These are phyloP conservation scores for Trametes punicea DNA, from an alignment of 768 basidiomycete genomes.

Conservation along the genomic window DNA sequence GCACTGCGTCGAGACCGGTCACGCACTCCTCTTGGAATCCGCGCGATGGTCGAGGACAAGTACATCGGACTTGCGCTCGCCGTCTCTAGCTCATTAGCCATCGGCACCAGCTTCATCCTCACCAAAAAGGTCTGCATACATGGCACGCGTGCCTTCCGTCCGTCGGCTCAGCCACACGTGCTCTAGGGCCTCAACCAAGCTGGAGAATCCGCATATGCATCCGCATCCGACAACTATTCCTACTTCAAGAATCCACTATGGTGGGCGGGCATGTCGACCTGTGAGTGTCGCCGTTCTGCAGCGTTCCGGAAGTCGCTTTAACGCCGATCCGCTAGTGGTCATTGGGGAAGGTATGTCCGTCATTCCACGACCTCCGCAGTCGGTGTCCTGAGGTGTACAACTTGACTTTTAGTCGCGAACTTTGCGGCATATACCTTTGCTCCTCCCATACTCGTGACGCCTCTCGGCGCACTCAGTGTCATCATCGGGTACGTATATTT, in stretches of 20 bases:
- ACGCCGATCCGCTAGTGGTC: slow-evolving; percentile 58
- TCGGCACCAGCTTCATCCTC: slow-evolving; percentile 96
- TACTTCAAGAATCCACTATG: slow-evolving; percentile 92
- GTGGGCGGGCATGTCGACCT: slow-evolving; percentile 94
- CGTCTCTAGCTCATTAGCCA: slow-evolving; percentile 77
- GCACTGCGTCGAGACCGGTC: neutral
- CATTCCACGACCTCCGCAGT: slow-evolving; percentile 23
- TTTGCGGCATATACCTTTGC: slow-evolving; percentile 98
- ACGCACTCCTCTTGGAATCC: neutral
- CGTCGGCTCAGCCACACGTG: neutral
- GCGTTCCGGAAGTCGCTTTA: neutral
- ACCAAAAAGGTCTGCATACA: slow-evolving; percentile 83
- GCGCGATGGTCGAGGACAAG: slow-evolving; percentile 81
- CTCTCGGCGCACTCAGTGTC: slow-evolving; percentile 94
- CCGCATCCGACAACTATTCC: slow-evolving; percentile 76
- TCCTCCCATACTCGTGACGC: slow-evolving; percentile 96
- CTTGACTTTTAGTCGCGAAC: slow-evolving; percentile 57
- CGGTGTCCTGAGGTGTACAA: neutral
- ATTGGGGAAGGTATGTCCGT: slow-evolving; percentile 74
- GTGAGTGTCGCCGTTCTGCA: slow-evolving; percentile 49
- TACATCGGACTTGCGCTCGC: slow-evolving; percentile 93
- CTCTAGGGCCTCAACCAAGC: slow-evolving; percentile 89
- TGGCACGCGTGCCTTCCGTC: neutral
- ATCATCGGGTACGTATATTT: slow-evolving; percentile 76
- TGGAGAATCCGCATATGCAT: slow-evolving; percentile 49